phyloP scores from a whole-genome alignment of 257 asterid genomes.

The Fraxinus quadrangulata region DNA sequence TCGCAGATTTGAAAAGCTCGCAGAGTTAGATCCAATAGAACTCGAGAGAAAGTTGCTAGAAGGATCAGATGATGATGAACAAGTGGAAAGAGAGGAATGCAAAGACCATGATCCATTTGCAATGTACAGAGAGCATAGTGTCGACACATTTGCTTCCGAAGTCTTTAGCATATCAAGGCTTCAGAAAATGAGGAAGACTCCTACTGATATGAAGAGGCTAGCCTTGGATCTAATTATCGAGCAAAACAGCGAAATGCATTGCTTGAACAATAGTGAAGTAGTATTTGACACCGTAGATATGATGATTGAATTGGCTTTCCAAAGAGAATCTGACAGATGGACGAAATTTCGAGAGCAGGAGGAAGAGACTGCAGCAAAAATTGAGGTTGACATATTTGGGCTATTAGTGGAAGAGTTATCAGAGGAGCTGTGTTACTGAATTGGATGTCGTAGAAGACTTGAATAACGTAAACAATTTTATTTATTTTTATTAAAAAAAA shows the following conservation, averaged over 20 bases:
- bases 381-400: constrained; percentile 45
- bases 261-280: constrained; percentile 29
- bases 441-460: neutral
- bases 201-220: constrained; percentile 54
- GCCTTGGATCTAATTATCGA: constrained; percentile 56
- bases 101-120: constrained; percentile 27
- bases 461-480: neutral
- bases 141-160: constrained; percentile 32
- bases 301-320: constrained; percentile 63
- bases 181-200: constrained; percentile 18
- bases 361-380: constrained; percentile 47
- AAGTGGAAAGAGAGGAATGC: constrained; percentile 21
- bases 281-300: constrained; percentile 51
- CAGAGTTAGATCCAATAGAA: constrained; percentile 75
- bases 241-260: constrained; percentile 35
- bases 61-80: constrained; percentile 44
- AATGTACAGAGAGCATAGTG: constrained; percentile 21
- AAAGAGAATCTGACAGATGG: constrained; percentile 44
- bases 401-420: constrained; percentile 47
- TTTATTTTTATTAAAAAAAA: too few species aligned
- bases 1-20: constrained; percentile 68
- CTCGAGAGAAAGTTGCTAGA: constrained; percentile 69
- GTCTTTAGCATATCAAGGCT: constrained; percentile 32
- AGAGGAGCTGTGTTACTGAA: constrained; percentile 32
- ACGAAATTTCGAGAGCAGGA: constrained; percentile 37